Conservation (phyloP, 2,329 filamentous ascomycete genomes). For the Periconia sp. region DNA sequence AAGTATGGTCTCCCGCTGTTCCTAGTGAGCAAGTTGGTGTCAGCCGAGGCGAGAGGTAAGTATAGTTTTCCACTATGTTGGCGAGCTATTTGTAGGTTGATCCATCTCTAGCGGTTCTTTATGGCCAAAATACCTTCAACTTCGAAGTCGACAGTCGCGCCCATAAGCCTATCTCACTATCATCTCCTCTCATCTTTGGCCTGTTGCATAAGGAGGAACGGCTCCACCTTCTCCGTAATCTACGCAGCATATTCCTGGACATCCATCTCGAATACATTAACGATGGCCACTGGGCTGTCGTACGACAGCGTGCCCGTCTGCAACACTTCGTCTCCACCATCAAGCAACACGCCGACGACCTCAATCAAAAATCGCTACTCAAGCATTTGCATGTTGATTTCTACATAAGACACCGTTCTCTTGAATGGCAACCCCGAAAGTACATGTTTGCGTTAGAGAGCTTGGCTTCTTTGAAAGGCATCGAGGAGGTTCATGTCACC, state of each 20-base stretch:
- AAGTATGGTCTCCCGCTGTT: too few species aligned
- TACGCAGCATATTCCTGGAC: conserved; percentile 22
- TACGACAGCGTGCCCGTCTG: conserved; percentile 24
- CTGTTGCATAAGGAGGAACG: conserved; percentile 12
- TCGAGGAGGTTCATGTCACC: conserved; percentile 19
- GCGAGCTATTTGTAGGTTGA: too few species aligned
- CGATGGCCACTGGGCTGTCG: conserved; percentile 14
- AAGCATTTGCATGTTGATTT: conserved; percentile 13
- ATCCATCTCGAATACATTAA: conserved; percentile 1
- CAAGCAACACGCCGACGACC: conserved; percentile 25
- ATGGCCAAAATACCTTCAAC: conserved; percentile 25
- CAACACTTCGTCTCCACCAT: conserved; percentile 26
- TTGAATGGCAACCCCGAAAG: conserved; percentile 1
- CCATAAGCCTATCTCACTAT: conserved; percentile 15
- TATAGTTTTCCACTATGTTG: too few species aligned
- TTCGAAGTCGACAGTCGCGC: conserved; percentile 17
- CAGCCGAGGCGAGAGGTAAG: too few species aligned
- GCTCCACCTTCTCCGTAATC: conserved; percentile 23
- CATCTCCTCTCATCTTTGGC: conserved; percentile 24
- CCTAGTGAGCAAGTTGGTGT: too few species aligned
- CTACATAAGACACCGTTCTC: background rate
- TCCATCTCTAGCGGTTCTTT: conserved; percentile 23
- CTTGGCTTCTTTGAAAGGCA: conserved; percentile 20
- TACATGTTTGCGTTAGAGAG: conserved; percentile 27
- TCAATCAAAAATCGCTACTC: conserved; percentile 20